These are phyloP conservation scores for Calonectria hawksworthii DNA, from an alignment of 2,329 filamentous ascomycete species.

Conservation along the genomic window DNA sequence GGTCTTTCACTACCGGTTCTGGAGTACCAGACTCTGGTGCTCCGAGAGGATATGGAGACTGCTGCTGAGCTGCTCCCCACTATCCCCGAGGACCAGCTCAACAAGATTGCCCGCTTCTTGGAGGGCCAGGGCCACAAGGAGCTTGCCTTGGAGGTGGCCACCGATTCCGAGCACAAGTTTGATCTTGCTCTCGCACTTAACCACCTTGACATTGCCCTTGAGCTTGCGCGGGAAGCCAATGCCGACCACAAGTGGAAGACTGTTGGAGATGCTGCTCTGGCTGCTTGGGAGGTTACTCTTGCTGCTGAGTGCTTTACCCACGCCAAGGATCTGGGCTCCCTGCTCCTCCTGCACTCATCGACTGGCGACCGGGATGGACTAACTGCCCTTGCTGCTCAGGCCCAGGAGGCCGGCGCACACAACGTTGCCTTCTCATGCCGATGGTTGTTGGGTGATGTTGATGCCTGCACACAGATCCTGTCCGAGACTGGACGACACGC, in stretches of 20 bases:
- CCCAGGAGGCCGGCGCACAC: constrained; percentile 82
- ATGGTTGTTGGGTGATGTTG: constrained; percentile 88
- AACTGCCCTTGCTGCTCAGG: constrained; percentile 78
- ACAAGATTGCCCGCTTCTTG: constrained; percentile 97
- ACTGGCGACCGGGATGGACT: constrained; percentile 85
- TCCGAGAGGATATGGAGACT: constrained; percentile 93
- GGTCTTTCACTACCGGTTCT: constrained; percentile 91
- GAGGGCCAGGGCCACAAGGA: constrained; percentile 98
- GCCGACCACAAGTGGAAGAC: constrained; percentile 99
- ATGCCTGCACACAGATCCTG: constrained; percentile 85
- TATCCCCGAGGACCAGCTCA: constrained; percentile 93
- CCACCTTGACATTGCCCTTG: constrained; percentile 86
- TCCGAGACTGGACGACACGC: constrained; percentile 82
- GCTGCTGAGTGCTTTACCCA: constrained; percentile 94
- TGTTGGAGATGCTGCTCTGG: constrained; percentile 90
- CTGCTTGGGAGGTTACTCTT: constrained; percentile 87
- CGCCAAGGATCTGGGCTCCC: constrained; percentile 89
- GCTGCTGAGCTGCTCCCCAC: constrained; percentile 87
- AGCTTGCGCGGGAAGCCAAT: constrained; percentile 85
- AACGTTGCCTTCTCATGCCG: constrained; percentile 94
- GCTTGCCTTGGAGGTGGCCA: constrained; percentile 92
- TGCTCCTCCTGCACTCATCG: constrained; percentile 90
- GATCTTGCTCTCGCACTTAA: constrained; percentile 88
- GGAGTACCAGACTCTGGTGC: constrained; percentile 96
- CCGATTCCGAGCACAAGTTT: constrained; percentile 96